phyloP scores from a whole-genome alignment of 2,329 filamentous ascomycete genomes.

The Claviceps arundinis region DNA sequence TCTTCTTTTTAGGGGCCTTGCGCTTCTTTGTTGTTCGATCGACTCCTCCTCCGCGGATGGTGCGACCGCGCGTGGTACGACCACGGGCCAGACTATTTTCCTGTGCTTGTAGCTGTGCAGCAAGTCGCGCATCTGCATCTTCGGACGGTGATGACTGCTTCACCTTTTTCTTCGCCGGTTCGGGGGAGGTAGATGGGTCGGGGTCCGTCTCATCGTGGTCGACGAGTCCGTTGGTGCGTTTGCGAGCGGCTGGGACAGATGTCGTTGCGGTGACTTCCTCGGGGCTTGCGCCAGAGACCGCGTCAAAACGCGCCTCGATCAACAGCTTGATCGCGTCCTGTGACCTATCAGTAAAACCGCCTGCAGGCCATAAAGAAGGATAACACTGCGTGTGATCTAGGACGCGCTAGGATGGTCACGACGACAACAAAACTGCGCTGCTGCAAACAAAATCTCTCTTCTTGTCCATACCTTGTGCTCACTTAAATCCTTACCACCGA shows the following conservation, averaged over 20 bases:
- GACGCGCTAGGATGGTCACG: background rate
- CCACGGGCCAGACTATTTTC: slow-evolving; percentile 60
- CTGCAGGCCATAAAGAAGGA: background rate
- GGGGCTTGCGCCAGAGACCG: slow-evolving; percentile 41
- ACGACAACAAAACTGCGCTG: background rate
- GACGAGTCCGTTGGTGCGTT: slow-evolving; percentile 23
- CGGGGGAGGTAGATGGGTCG: slow-evolving; percentile 31
- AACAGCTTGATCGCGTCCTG: slow-evolving; percentile 58
- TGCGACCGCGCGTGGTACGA: slow-evolving; percentile 53
- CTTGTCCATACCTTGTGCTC: slow-evolving; percentile 38
- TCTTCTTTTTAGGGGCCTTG: slow-evolving; percentile 58
- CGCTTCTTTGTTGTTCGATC: slow-evolving; percentile 54
- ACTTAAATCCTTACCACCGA: slow-evolving; percentile 44
- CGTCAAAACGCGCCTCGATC: slow-evolving; percentile 63
- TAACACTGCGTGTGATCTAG: background rate
- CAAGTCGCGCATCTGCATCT: slow-evolving; percentile 77
- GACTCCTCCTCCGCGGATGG: slow-evolving; percentile 34
- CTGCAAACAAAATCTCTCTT: background rate
- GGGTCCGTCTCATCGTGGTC: slow-evolving; percentile 33
- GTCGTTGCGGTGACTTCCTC: slow-evolving; percentile 29
- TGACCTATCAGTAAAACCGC: background rate
- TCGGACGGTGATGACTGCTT: slow-evolving; percentile 44
- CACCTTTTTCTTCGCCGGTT: slow-evolving; percentile 51
- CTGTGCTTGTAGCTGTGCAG: slow-evolving; percentile 80
- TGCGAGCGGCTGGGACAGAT: slow-evolving; percentile 17